Conservation (phyloP, 495 filamentous ascomycete genomes). For the Penicillium fimorum region DNA sequence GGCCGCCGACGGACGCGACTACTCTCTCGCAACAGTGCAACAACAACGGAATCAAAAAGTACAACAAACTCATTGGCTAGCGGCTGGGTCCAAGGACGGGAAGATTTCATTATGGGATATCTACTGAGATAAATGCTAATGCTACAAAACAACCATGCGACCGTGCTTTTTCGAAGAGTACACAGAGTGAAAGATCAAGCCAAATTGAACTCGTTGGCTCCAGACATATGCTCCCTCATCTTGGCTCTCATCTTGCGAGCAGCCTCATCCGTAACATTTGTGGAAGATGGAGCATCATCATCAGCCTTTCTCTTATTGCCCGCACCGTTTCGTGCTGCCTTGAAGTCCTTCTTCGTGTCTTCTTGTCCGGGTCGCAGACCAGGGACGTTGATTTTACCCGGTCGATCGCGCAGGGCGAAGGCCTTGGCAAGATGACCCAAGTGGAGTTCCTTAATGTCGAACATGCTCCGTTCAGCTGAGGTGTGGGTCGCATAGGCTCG, state of each 20-base stretch:
- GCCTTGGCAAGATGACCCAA: slow-evolving; percentile 91
- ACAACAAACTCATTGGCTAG: slow-evolving; percentile 80
- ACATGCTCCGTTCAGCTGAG: slow-evolving; percentile 73
- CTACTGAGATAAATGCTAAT: slow-evolving; percentile 57
- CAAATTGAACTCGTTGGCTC: slow-evolving; percentile 84
- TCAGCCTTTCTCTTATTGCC: slow-evolving; percentile 43
- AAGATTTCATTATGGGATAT: slow-evolving; percentile 97
- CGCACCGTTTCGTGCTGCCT: slow-evolving; percentile 39
- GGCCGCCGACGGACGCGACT: not conserved
- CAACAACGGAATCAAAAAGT: slow-evolving; percentile 63
- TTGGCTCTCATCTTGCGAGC: slow-evolving; percentile 74
- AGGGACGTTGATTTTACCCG: slow-evolving; percentile 78
- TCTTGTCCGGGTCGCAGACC: slow-evolving; percentile 51
- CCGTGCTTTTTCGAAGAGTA: slow-evolving; percentile 21
- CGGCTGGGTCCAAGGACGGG: slow-evolving; percentile 89
- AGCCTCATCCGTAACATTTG: slow-evolving; percentile 58
- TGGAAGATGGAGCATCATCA: slow-evolving; percentile 38
- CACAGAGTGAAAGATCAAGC: slow-evolving; percentile 49
- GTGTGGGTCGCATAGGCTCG: slow-evolving; percentile 94
- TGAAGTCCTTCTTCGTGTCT: slow-evolving; percentile 49
- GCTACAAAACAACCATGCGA: slow-evolving; percentile 33
- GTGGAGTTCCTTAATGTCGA: slow-evolving; percentile 86
- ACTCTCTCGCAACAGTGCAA: slow-evolving; percentile 52
- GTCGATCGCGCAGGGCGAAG: slow-evolving; percentile 84
- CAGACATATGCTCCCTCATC: slow-evolving; percentile 73